Percentiles rank a stretch among this genome's conserved stretches.
These are phyloP conservation scores for Aquilaria sinensis DNA, from an alignment of 345 rosid genomes.

Conservation along the genomic window DNA sequence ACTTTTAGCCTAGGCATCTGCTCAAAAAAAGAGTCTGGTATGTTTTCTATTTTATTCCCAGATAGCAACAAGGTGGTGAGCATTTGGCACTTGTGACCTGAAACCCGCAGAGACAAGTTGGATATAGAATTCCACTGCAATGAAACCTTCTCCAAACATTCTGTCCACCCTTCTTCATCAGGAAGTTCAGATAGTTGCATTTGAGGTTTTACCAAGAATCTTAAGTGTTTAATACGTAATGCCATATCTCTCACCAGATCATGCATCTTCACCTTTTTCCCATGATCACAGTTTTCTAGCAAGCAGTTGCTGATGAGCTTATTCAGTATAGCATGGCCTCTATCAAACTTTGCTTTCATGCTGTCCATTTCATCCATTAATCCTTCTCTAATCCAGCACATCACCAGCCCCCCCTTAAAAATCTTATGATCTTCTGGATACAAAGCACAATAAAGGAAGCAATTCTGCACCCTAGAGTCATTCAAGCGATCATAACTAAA, in stretches of 20 bases:
- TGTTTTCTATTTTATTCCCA: neutral
- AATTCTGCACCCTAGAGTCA: conserved; percentile 8
- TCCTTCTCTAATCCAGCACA: conserved; percentile 17
- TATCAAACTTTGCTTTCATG: neutral
- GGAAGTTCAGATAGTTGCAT: neutral
- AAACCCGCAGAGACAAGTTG: too few species aligned
- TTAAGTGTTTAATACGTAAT: neutral
- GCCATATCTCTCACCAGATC: conserved; percentile 25
- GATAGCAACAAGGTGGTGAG: conserved; percentile 14
- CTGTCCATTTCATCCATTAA: conserved; percentile 1
- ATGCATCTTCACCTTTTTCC: conserved; percentile 18
- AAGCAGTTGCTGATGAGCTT: conserved; percentile 11
- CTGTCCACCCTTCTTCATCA: conserved; percentile 1
- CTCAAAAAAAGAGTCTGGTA: conserved; percentile 11
- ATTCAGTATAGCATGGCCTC: conserved; percentile 15
- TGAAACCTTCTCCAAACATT: conserved; percentile 13
- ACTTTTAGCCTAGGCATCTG: conserved; percentile 6
- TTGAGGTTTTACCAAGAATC: conserved; percentile 10
- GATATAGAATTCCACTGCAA: neutral
- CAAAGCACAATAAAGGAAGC: conserved; percentile 24
- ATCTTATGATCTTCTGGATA: conserved; percentile 10
- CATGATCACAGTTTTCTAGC: neutral
- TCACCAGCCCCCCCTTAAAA: conserved; percentile 7
- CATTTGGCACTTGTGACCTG: conserved; percentile 4
- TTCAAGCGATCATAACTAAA: conserved; percentile 15